A percentile compares a stretch with the other conserved stretches of the same genome.
phyloP scores from a whole-genome alignment of 2,329 filamentous ascomycete species.

The Fusarium nematophilum region DNA sequence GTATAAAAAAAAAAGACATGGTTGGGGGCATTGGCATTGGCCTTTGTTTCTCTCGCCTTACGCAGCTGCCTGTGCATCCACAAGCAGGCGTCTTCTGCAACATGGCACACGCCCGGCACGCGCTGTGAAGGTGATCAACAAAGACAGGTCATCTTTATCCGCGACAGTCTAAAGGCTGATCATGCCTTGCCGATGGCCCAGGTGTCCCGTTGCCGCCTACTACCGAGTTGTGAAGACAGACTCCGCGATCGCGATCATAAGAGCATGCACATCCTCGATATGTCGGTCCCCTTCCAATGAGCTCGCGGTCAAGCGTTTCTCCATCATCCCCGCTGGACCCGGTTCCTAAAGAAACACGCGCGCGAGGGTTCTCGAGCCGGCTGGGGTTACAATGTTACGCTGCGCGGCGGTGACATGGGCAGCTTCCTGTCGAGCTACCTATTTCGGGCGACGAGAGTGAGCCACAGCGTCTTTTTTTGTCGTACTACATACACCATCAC shows the following conservation, averaged over 20 bases:
- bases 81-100: no score
- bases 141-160: no score
- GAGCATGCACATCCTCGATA: neutral
- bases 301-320: conserved; percentile 6
- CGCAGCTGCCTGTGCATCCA: no score
- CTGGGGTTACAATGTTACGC: conserved; percentile 35
- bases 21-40: no score
- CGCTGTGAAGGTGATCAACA: no score
- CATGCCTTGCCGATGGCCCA: no score
- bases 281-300: neutral
- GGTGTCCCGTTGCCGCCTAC: no score
- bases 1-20: no score
- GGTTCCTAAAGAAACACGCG: conserved; percentile 29
- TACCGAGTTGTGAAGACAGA: conserved; percentile 13
- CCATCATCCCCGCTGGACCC: conserved; percentile 22
- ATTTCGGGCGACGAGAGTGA: conserved; percentile 2
- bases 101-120: no score
- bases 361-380: conserved; percentile 17
- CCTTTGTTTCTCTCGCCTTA: no score
- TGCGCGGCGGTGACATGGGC: conserved; percentile 28
- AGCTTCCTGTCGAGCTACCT: conserved; percentile 5
- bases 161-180: no score
- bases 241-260: conserved; percentile 1
- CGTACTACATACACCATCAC: no score
- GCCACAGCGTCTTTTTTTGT: neutral